Percentiles rank a stretch among this genome's conserved stretches.
Conservation (phyloP, 345 rosid species). For the Rubroshorea leprosula region DNA sequence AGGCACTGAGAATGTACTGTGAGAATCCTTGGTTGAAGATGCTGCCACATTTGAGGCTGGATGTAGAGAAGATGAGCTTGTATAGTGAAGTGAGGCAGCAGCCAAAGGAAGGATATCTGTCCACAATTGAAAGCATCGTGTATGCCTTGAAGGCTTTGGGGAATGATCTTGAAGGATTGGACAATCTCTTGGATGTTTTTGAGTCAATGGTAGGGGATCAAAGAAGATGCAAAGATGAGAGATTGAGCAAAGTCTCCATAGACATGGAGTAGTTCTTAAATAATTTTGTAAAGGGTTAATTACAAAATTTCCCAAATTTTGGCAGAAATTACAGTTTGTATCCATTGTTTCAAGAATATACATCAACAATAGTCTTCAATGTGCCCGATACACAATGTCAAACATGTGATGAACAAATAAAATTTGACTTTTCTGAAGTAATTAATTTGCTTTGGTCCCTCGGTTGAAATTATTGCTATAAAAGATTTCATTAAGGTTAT, state of each 20-base stretch:
- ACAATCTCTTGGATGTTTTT: conserved; percentile 62
- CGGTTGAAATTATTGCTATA: no score
- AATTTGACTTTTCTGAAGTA: no score
- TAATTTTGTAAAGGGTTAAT: no score
- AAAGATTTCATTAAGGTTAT: no score
- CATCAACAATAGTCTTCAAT: no score
- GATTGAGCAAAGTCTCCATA: conserved; percentile 22
- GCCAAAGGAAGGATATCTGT: conserved; percentile 71
- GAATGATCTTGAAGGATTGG: conserved; percentile 41
- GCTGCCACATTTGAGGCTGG: conserved; percentile 68
- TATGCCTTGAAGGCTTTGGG: conserved; percentile 57
- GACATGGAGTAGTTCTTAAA: neutral
- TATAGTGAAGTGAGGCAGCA: conserved; percentile 67
- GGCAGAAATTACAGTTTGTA: no score
- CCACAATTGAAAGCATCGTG: conserved; percentile 79
- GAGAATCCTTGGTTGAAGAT: conserved; percentile 91
- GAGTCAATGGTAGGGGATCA: conserved; percentile 78
- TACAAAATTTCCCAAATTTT: no score
- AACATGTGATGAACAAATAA: no score
- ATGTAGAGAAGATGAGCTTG: conserved; percentile 51
- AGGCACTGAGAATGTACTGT: conserved; percentile 67
- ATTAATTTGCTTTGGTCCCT: no score
- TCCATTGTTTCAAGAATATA: no score
- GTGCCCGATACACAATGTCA: no score
- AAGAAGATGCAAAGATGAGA: conserved; percentile 58